Conservation (phyloP, 1,284 basidiomycete genomes). For the Neolentinus lepideus region DNA sequence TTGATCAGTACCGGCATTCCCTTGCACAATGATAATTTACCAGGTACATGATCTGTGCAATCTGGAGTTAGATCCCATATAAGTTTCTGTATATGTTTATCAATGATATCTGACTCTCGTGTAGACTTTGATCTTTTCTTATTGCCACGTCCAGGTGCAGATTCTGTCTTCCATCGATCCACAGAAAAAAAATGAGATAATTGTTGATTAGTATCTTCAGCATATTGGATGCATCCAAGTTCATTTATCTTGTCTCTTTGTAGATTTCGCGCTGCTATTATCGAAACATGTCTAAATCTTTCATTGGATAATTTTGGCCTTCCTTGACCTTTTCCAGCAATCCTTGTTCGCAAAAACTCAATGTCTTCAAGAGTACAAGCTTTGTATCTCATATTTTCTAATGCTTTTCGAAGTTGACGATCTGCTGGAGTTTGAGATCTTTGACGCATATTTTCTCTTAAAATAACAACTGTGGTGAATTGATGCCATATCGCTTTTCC, state of each 20-base stretch:
- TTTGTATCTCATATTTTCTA: conserved; percentile 29
- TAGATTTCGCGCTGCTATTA: conserved; percentile 13
- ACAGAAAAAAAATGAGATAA: conserved; percentile 21
- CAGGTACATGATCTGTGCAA: no score
- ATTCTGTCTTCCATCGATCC: conserved; percentile 10
- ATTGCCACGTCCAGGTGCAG: background rate
- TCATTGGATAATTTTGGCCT: conserved; percentile 5
- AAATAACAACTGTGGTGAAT: conserved; percentile 26
- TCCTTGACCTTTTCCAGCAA: conserved; percentile 7
- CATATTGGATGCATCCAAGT: conserved; percentile 19
- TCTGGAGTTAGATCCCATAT: no score
- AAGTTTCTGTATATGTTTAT: no score
- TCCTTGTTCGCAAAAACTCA: conserved; percentile 17
- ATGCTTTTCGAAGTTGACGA: conserved; percentile 16
- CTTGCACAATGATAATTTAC: no score
- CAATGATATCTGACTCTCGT: no score
- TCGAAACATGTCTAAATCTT: background rate
- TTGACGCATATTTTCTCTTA: conserved; percentile 31
- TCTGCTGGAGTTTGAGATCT: conserved; percentile 15
- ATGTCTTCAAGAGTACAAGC: conserved; percentile 27
- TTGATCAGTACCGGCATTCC: no score
- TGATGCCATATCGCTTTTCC: conserved; percentile 28
- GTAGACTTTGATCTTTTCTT: background rate
- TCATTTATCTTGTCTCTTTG: conserved; percentile 27
- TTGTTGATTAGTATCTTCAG: conserved; percentile 18